Evolutionary conservation across 176 grass and related monocot species (phyloP).

Genomic region (Aegilops speltoides): DNA sequence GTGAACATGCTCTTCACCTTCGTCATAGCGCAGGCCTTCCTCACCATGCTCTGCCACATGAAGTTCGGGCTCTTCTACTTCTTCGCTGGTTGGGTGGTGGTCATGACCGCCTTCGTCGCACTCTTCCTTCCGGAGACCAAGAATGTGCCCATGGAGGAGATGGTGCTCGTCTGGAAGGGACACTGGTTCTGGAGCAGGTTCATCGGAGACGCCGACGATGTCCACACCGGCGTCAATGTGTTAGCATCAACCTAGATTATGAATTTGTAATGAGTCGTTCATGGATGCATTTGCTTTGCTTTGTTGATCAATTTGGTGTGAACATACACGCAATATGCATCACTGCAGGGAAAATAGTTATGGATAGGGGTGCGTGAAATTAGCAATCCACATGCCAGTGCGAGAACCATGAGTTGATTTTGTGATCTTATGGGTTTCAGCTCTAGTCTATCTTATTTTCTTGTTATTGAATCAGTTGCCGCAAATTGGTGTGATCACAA

Average conservation of each 20-base stretch:
- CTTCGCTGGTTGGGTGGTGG: slow-evolving; percentile 75
- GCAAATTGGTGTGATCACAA: too few species aligned
- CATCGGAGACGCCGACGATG: slow-evolving; percentile 42
- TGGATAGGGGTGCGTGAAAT: too few species aligned
- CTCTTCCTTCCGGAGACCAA: slow-evolving; percentile 91
- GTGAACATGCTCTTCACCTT: slow-evolving; percentile 99
- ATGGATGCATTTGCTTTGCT: not conserved
- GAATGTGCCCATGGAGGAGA: slow-evolving; percentile 96
- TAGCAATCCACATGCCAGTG: too few species aligned
- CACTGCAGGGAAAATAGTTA: too few species aligned
- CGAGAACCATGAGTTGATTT: too few species aligned
- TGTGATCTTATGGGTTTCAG: too few species aligned
- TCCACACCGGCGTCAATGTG: not conserved
- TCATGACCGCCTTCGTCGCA: slow-evolving; percentile 81
- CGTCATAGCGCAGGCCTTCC: slow-evolving; percentile 74
- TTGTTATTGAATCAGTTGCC: too few species aligned
- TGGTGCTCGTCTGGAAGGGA: slow-evolving; percentile 66
- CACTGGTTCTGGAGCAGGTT: slow-evolving; percentile 89
- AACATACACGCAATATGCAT: too few species aligned
- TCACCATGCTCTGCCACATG: slow-evolving; percentile 84
- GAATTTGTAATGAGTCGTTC: not conserved
- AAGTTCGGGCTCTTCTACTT: slow-evolving; percentile 96
- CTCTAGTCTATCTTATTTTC: too few species aligned
- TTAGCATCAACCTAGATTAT: not conserved
- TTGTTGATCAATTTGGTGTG: not conserved